These are phyloP conservation scores for Hygrocybe coccinea DNA, from an alignment of 768 basidiomycete species.

Conservation along the genomic window DNA sequence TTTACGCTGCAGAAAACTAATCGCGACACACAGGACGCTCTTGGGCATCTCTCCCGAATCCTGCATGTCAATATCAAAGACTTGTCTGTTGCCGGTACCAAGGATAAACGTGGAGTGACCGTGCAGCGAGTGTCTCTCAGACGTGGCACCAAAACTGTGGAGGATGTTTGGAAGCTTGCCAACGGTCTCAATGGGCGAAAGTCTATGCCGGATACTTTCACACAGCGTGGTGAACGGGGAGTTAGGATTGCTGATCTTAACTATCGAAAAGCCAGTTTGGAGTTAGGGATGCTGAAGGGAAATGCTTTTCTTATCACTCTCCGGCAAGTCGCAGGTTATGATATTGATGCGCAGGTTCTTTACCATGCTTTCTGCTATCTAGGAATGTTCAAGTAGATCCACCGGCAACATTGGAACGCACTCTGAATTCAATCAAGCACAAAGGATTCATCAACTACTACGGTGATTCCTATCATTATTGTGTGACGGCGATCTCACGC, in stretches of 20 bases:
- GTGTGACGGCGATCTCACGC: background rate
- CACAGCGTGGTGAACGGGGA: constrained; percentile 81
- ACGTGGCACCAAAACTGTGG: constrained; percentile 69
- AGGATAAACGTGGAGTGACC: constrained; percentile 97
- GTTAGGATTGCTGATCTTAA: constrained; percentile 82
- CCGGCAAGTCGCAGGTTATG: constrained; percentile 46
- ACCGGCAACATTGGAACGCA: constrained; percentile 63
- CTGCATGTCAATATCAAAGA: constrained; percentile 78
- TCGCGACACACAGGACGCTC: constrained; percentile 93
- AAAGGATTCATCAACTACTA: constrained; percentile 98
- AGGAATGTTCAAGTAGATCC: constrained; percentile 86
- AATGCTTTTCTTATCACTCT: constrained; percentile 94
- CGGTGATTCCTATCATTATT: constrained; percentile 43
- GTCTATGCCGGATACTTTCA: constrained; percentile 52
- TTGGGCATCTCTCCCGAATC: constrained; percentile 70
- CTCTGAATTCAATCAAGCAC: constrained; percentile 70
- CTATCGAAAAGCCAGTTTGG: constrained; percentile 76
- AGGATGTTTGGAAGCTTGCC: constrained; percentile 78
- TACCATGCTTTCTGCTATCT: constrained; percentile 7
- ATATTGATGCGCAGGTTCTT: background rate
- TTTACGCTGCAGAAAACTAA: constrained; percentile 97
- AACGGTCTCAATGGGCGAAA: constrained; percentile 63
- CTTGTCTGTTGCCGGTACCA: constrained; percentile 89
- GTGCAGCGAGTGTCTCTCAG: constrained; percentile 84
- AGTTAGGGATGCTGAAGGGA: constrained; percentile 94